Percentiles rank a stretch among this genome's conserved stretches.
Conservation (phyloP, 2,329 filamentous ascomycete species). For the Calonectria multiphialidica region DNA sequence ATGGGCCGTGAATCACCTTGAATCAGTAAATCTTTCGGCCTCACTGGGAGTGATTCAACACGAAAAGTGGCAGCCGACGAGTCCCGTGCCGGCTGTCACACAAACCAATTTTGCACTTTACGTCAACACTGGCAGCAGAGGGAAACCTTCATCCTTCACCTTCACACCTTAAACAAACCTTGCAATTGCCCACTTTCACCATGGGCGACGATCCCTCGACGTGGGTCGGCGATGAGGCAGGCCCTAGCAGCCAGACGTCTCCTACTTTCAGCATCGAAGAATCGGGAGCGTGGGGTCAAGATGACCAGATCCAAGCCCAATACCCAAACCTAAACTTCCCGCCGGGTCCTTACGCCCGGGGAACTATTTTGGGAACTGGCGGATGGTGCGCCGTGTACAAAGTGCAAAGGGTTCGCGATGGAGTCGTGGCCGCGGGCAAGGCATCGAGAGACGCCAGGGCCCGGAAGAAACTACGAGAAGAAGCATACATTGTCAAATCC, state of each 20-base stretch:
- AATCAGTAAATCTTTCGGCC: neutral
- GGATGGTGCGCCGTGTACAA: constrained; percentile 47
- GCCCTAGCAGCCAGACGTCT: neutral
- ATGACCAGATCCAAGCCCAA: neutral
- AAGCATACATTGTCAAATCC: constrained; percentile 37
- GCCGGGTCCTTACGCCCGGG: constrained; percentile 38
- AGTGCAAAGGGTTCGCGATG: constrained; percentile 38
- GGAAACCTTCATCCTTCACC: neutral
- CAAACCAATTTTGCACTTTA: neutral
- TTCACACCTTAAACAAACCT: neutral
- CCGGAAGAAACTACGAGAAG: constrained; percentile 37
- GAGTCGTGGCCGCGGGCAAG: constrained; percentile 46
- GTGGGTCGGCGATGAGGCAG: neutral
- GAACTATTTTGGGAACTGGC: constrained; percentile 42
- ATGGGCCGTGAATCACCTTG: too few species aligned
- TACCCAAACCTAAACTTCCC: constrained; percentile 27
- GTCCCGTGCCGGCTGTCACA: neutral
- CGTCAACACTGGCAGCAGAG: neutral
- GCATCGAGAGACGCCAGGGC: constrained; percentile 26
- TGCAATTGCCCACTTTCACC: neutral
- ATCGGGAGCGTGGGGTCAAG: neutral
- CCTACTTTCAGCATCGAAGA: neutral
- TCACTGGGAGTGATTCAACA: neutral
- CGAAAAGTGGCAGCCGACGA: neutral
- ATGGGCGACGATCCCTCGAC: neutral